A percentile compares a stretch with the other conserved stretches of the same genome.
These are phyloP conservation scores for Pichia sp. DNA, from an alignment of 1,139 yeast genomes.

Conservation along the genomic window DNA sequence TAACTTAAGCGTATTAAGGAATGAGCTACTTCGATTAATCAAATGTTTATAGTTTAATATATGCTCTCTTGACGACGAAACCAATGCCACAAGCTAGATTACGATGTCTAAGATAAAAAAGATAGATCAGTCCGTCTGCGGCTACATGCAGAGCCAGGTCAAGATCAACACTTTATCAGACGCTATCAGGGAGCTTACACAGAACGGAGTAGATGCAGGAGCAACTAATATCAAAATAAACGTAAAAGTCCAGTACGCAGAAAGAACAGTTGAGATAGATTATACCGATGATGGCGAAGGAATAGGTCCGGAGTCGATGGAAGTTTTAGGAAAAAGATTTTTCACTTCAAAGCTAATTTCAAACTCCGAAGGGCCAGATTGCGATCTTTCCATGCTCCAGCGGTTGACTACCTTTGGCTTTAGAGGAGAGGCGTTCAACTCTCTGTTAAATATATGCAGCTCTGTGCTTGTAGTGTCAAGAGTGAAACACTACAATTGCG, in stretches of 20 bases:
- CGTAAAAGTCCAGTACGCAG: constrained; percentile 47
- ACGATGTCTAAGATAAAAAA: too few species aligned
- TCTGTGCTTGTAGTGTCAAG: constrained; percentile 39
- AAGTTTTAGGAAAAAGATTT: constrained; percentile 56
- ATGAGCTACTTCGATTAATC: not conserved
- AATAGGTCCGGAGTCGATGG: constrained; percentile 53
- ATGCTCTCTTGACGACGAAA: too few species aligned
- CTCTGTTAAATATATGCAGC: constrained; percentile 35
- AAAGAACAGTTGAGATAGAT: constrained; percentile 41
- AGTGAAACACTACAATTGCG: constrained; percentile 24
- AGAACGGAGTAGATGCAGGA: constrained; percentile 76
- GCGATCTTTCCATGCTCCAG: constrained; percentile 44
- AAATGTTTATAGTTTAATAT: not conserved
- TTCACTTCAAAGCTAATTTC: constrained; percentile 61
- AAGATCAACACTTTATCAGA: constrained; percentile 15
- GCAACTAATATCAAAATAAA: constrained; percentile 54
- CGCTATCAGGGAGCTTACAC: constrained; percentile 70
- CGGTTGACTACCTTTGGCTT: constrained; percentile 62
- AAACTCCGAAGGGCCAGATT: constrained; percentile 2
- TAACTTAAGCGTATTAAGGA: not conserved
- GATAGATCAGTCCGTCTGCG: not conserved
- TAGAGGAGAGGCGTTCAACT: constrained; percentile 64
- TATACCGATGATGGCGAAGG: constrained; percentile 80
- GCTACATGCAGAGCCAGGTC: constrained; percentile 15
- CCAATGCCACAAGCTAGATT: too few species aligned